Evolutionary conservation across 345 rosid genomes (phyloP).

Genomic region (Clausena lansium): DNA sequence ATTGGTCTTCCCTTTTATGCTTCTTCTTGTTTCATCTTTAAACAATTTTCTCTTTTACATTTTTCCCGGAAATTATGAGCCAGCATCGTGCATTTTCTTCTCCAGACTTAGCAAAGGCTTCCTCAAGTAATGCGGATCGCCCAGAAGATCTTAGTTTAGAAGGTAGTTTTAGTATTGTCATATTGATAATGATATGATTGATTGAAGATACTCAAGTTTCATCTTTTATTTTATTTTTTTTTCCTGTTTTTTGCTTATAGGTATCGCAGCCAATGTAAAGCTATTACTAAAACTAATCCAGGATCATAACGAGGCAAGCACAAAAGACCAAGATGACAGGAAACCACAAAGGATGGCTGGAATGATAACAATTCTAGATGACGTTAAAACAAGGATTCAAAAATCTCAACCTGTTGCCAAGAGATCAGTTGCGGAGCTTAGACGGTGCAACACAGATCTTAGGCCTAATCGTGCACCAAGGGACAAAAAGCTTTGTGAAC

Average conservation of each 20-base stretch:
- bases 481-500: slow-evolving; percentile 30
- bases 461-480: slow-evolving; percentile 26
- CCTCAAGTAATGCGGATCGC: slow-evolving; percentile 14
- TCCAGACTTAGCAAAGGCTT: slow-evolving; percentile 36
- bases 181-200: background rate
- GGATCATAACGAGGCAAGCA: slow-evolving; percentile 62
- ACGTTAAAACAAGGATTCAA: slow-evolving; percentile 57
- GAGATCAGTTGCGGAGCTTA: slow-evolving; percentile 50
- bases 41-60: background rate
- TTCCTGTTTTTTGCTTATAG: slow-evolving; percentile 22
- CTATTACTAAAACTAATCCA: slow-evolving; percentile 65
- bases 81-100: slow-evolving; percentile 44
- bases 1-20: background rate
- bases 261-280: slow-evolving; percentile 59
- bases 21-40: no score
- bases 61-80: slow-evolving; percentile 16
- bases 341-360: slow-evolving; percentile 57
- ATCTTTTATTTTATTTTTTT: background rate
- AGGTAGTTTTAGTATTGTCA: slow-evolving; percentile 25
- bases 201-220: background rate
- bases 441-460: slow-evolving; percentile 75
- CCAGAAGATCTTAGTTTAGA: slow-evolving; percentile 44
- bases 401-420: slow-evolving; percentile 42
- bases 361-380: slow-evolving; percentile 73
- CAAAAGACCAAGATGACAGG: slow-evolving; percentile 45